These are phyloP conservation scores for Fusarium sp. DNA, from an alignment of 2,329 filamentous ascomycete species.

Conservation along the genomic window DNA sequence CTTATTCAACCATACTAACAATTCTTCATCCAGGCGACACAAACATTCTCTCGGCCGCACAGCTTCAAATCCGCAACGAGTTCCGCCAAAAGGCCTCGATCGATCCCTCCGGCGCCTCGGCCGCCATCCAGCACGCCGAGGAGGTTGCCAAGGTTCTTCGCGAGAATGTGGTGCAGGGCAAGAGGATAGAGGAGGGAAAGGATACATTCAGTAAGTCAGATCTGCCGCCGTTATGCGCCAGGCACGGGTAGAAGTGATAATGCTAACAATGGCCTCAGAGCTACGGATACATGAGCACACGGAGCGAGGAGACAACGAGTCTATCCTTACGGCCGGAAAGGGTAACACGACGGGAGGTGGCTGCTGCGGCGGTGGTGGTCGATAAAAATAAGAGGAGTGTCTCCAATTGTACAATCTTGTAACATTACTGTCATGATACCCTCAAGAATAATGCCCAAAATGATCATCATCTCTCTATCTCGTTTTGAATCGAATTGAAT, in stretches of 20 bases:
- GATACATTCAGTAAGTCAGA: constrained; percentile 69
- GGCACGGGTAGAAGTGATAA: not conserved
- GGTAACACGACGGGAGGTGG: constrained; percentile 40
- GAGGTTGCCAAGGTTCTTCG: constrained; percentile 83
- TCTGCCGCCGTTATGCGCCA: not conserved
- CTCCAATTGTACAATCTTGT: constrained; percentile 43
- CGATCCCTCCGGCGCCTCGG: constrained; percentile 64
- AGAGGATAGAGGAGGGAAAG: constrained; percentile 52
- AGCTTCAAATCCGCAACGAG: constrained; percentile 74
- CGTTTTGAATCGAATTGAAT: constrained; percentile 12
- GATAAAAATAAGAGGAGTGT: constrained; percentile 35
- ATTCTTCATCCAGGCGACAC: constrained; percentile 70
- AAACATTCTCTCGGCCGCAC: constrained; percentile 75
- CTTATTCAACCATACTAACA: not conserved
- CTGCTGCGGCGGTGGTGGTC: constrained; percentile 47
- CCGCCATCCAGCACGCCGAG: constrained; percentile 80
- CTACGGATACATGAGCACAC: constrained; percentile 91
- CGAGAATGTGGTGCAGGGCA: constrained; percentile 91
- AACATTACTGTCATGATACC: constrained; percentile 49
- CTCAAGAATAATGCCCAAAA: constrained; percentile 38
- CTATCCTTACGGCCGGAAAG: constrained; percentile 73
- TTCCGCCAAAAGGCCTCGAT: constrained; percentile 77
- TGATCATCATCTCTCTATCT: constrained; percentile 31
- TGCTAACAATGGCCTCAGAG: constrained; percentile 61
- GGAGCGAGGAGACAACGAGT: constrained; percentile 93